Base-by-base conservation (phyloP, 2,329 filamentous ascomycete genomes). In the Botrytis medusae region DNA sequence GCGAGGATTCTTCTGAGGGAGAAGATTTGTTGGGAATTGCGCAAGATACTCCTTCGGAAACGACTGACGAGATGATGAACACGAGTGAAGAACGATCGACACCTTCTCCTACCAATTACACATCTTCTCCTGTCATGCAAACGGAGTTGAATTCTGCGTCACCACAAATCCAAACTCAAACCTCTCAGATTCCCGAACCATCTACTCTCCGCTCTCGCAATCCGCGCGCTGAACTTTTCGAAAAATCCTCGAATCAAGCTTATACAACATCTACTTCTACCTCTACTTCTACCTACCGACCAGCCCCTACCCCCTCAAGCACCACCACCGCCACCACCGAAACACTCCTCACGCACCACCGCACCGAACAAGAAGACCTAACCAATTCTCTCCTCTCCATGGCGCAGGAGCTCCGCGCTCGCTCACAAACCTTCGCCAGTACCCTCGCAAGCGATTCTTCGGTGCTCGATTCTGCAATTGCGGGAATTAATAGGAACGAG, bases 311-410 rank as follows among this genome's bases (percentile, higher is more conserved):
- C 20, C 75, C 77, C 46, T 78, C 83, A 8, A 85, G 85, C 1
- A 84, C 88, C 22, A 87, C 87, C 7, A 85, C 85, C 1, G 85
- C 88, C 16, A 87, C 88, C 25, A 86, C 89, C 1, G 94, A 97
- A 83, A 87, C 90, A 0, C 87, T 94, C 46, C 88, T 97, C 61
- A 89, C 93, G 78, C 88, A 92, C 79, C 90, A 97, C 80, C 91
- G 93, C 71, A 86, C 85, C 71, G 94, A 97, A 83, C 95, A 98
- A 82, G 94, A 97, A 81, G 85, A 87, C 48, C 87, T 98, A 4
- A 95, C 95, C 0, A 87, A 88, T 54, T 95, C 93, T 12, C 90
- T 98, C n/a, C 86, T 97, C 34, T 85, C 88, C 62, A 92, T 98
- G 84, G 95, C 95, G 1, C 85, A 88, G 34, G 88, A 92, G 67